Conservation (phyloP, 495 filamentous ascomycete species). For the Annulohypoxylon stygium region DNA sequence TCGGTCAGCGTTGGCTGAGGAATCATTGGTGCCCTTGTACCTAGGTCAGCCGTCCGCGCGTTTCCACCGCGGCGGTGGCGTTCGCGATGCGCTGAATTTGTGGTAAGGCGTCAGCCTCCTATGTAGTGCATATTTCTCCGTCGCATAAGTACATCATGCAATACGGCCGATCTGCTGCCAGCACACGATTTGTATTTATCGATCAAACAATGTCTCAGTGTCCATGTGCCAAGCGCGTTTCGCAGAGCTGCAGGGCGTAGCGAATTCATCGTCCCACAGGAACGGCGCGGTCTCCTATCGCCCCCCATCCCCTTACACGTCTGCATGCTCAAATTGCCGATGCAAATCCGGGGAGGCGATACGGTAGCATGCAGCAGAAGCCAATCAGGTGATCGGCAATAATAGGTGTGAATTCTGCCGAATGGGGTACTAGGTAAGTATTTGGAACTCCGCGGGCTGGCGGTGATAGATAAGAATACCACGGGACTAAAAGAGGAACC, state of each 20-base stretch:
- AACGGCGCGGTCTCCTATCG: conserved; percentile 1
- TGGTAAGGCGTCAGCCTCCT: conserved; percentile 6
- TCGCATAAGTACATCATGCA: background rate
- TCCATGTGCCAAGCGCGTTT: conserved; percentile 2
- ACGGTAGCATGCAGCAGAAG: conserved; percentile 9
- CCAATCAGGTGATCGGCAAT: conserved; percentile 24
- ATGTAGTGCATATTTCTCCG: conserved; percentile 3
- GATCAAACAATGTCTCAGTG: background rate
- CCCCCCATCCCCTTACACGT: background rate
- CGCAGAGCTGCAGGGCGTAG: conserved; percentile 1
- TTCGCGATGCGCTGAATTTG: background rate
- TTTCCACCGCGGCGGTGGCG: conserved; percentile 11
- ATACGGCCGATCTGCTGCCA: background rate
- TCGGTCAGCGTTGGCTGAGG: conserved; percentile 3
- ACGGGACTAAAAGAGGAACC: background rate
- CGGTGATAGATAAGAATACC: background rate
- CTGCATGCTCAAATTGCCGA: conserved; percentile 1
- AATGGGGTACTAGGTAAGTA: background rate
- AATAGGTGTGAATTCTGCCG: background rate
- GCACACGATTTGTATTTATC: background rate
- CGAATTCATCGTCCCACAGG: conserved; percentile 7
- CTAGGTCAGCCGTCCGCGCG: background rate
- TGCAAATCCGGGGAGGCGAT: conserved; percentile 37
- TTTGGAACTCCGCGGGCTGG: background rate
- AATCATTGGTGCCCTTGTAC: background rate